These are phyloP conservation scores for Penicillium sp. DNA, from an alignment of 2,329 filamentous ascomycete species.

Conservation along the genomic window DNA sequence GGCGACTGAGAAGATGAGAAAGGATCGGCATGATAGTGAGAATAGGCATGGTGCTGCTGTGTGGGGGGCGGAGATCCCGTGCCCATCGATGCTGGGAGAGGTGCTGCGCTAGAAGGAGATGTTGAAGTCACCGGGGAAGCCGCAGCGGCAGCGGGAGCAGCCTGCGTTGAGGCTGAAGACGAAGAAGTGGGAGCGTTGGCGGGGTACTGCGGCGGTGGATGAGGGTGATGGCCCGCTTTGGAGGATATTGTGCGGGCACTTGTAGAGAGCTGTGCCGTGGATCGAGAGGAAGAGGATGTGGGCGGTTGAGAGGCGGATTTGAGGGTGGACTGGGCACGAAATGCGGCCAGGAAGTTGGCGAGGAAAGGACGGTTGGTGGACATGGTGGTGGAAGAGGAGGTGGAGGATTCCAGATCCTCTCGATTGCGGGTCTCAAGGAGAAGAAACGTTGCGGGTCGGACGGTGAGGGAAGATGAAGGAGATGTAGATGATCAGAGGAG, in stretches of 20 bases:
- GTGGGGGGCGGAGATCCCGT: background rate
- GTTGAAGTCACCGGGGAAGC: slow-evolving; percentile 7
- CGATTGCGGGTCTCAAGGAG: too few relatives aligned
- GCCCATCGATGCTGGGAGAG: too few relatives aligned
- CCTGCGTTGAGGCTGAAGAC: slow-evolving; percentile 28
- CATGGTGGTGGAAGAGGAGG: slow-evolving; percentile 39
- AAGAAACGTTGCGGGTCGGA: too few relatives aligned
- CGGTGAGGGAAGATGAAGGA: too few relatives aligned
- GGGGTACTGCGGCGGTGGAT: background rate
- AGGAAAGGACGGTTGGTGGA: slow-evolving; percentile 62
- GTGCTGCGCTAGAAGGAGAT: background rate
- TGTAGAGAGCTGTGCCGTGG: slow-evolving; percentile 37
- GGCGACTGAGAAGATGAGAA: too few relatives aligned
- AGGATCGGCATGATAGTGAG: slow-evolving; percentile 33
- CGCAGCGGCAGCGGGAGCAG: slow-evolving; percentile 13
- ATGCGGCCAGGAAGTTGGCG: slow-evolving; percentile 61
- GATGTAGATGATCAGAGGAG: too few relatives aligned
- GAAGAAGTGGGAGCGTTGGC: slow-evolving; percentile 25
- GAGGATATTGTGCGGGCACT: slow-evolving; percentile 45
- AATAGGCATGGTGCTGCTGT: slow-evolving; percentile 22
- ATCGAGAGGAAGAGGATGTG: slow-evolving; percentile 31
- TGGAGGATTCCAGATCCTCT: too few relatives aligned
- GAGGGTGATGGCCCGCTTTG: slow-evolving; percentile 31
- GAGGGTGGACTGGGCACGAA: slow-evolving; percentile 58
- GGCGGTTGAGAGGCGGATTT: slow-evolving; percentile 48